Base-by-base conservation (phyloP, 441 rosid genomes). In the Syzygium syzygioides region DNA sequence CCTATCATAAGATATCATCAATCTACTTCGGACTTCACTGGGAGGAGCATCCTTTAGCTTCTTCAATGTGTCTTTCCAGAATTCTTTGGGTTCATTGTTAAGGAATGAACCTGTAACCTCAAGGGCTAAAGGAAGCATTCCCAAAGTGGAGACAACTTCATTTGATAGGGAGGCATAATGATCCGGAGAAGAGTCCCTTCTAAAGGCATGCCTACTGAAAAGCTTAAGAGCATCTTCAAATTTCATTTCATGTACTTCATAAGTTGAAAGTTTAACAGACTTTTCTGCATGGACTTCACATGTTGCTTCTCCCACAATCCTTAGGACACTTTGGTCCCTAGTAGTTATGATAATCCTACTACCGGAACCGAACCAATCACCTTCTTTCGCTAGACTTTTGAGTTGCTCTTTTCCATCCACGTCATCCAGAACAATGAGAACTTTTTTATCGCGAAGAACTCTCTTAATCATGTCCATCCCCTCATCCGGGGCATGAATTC, bases 1-100 rank as follows among this genome's bases (percentile, higher is more conserved):
- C 45, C 1, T 66, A 4, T 32, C 79, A 32, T 32, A 66, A 66
- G 25, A 8, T 66, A 66, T 32, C 79, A 32, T 66, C 79, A 66
- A 32, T 32, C 3, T 66, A 1, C 25, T 32, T 66, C 4, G 45
- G 3, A 66, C 79, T 66, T 66, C 11, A 9, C 1, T 20, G 11
- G 59, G 59, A 56, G 57, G 59, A 56, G 59, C 37, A 37, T 37
- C 37, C 4, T 37, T 37, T 37, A 37, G 37, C 37, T 37, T 37
- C 37, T 37, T 37, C 37, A 37, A 37, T 37, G 37, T 37, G 37
- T 3, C 37, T 37, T 37, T 4, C 37, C 37, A 37, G 37, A 37
- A 9, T 18, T 0, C 2, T 32, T 18, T 0, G 2, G 45, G 2
- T 2, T 66, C 2, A 66, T 2, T 1, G 1, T 14, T 13, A 37